Conservation (phyloP, 108 stramenopile genomes). For the Skeletonema costatum region DNA sequence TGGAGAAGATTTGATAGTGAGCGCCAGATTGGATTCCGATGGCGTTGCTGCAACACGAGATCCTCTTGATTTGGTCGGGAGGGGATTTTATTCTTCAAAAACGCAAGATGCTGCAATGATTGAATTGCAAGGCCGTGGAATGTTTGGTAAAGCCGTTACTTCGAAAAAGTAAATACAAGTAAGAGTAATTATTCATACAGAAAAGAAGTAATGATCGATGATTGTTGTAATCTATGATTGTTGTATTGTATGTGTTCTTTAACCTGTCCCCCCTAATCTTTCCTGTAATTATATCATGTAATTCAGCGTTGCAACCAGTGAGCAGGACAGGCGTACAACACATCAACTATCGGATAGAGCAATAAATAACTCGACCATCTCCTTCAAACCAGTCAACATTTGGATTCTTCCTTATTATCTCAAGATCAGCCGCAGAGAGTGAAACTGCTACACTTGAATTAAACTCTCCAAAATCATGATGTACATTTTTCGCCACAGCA, state of each 20-base stretch:
- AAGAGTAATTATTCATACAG: neutral
- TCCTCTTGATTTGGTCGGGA: conserved; percentile 63
- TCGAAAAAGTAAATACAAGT: conserved; percentile 19
- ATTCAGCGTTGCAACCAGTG: no score
- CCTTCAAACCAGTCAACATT: conserved; percentile 52
- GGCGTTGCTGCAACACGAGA: conserved; percentile 64
- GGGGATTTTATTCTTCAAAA: conserved; percentile 16
- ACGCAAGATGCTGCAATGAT: neutral
- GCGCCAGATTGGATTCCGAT: conserved; percentile 62
- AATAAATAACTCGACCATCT: conserved; percentile 51
- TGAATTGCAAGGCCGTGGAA: conserved; percentile 20
- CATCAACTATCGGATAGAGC: conserved; percentile 38
- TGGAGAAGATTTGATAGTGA: conserved; percentile 52
- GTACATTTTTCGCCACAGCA: conserved; percentile 29
- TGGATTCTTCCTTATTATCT: conserved; percentile 26
- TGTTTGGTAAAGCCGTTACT: conserved; percentile 30
- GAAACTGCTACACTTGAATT: conserved; percentile 39
- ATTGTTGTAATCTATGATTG: neutral
- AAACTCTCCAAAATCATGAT: conserved; percentile 47
- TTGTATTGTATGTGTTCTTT: neutral
- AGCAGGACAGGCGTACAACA: neutral
- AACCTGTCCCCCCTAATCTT: neutral
- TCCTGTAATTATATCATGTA: no score
- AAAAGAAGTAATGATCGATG: neutral
- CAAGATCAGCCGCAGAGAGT: conserved; percentile 32